phyloP scores from a whole-genome alignment of 805 yeast species.

The Candida maesae region DNA sequence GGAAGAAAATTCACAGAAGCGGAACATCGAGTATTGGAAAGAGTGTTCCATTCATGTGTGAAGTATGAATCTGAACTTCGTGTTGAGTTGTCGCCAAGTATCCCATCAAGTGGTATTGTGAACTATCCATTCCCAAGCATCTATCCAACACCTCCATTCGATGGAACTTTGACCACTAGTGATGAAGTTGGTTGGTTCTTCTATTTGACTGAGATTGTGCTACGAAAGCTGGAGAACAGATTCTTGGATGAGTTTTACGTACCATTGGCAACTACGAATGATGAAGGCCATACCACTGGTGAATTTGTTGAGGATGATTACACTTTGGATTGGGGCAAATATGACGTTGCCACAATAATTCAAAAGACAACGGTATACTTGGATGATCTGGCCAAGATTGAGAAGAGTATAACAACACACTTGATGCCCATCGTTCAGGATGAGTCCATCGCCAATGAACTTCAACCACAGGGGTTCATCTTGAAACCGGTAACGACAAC shows the following conservation, averaged over 20 bases:
- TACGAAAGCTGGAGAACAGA: constrained; percentile 25
- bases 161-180: constrained; percentile 11
- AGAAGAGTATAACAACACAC: constrained; percentile 15
- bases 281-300: constrained; percentile 5
- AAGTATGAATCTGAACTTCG: constrained; percentile 25
- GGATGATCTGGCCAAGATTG: constrained; percentile 22
- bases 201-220: constrained; percentile 23
- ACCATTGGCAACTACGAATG: constrained; percentile 11
- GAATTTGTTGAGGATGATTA: constrained; percentile 17
- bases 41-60: constrained; percentile 24
- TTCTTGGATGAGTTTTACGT: constrained; percentile 24
- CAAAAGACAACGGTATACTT: constrained; percentile 10
- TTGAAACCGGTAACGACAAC: constrained; percentile 10
- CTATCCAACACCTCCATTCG: constrained; percentile 24
- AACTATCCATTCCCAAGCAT: constrained; percentile 23
- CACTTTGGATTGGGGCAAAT: constrained; percentile 19
- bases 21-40: constrained; percentile 17
- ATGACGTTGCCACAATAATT: constrained; percentile 11
- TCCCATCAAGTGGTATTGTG: constrained; percentile 25
- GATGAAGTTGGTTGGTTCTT: constrained; percentile 27
- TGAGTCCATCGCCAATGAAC: constrained; percentile 10
- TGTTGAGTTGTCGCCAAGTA: constrained; percentile 25
- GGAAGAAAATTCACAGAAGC: constrained; percentile 17
- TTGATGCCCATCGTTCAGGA: constrained; percentile 15
- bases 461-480: constrained; percentile 23